Percentiles rank a stretch among this genome's conserved stretches.
Conservation (phyloP, 345 rosid genomes). For the Clarkia xantiana region DNA sequence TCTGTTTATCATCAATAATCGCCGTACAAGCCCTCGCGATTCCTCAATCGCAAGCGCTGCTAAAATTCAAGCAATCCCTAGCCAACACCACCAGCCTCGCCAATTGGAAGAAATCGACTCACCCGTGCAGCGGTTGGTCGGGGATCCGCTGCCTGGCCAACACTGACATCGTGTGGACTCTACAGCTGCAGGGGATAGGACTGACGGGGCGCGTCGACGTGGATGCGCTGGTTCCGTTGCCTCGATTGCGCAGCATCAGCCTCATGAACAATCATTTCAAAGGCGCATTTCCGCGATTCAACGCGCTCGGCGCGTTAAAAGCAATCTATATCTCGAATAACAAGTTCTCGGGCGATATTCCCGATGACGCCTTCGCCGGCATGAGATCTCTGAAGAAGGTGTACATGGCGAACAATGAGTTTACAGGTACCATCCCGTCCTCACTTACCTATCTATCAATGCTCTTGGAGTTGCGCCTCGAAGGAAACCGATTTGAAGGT, state of each 20-base stretch:
- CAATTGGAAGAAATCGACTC: constrained; percentile 21
- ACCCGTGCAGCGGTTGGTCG: constrained; percentile 46
- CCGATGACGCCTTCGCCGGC: constrained; percentile 36
- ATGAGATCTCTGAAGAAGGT: constrained; percentile 56
- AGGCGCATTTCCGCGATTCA: constrained; percentile 46
- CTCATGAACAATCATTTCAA: constrained; percentile 39
- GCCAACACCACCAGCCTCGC: constrained; percentile 15
- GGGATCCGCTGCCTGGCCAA: constrained; percentile 43
- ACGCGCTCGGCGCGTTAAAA: constrained; percentile 29
- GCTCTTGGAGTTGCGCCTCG: constrained; percentile 45
- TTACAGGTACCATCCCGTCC: constrained; percentile 45
- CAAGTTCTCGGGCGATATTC: constrained; percentile 40
- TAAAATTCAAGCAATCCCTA: constrained; percentile 42
- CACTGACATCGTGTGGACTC: constrained; percentile 32
- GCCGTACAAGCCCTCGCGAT: too few relatives aligned
- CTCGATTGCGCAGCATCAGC: constrained; percentile 38
- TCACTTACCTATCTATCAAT: constrained; percentile 34
- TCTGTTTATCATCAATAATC: too few relatives aligned
- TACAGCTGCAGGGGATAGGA: constrained; percentile 49
- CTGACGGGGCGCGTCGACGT: constrained; percentile 39
- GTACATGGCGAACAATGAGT: constrained; percentile 29
- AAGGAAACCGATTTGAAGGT: constrained; percentile 49
- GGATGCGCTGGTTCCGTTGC: constrained; percentile 20
- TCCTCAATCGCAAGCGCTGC: constrained; percentile 31
- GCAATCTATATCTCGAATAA: constrained; percentile 51